Evolutionary conservation across 305 asterid genomes (phyloP).

Genomic region (Nicotiana rustica): DNA sequence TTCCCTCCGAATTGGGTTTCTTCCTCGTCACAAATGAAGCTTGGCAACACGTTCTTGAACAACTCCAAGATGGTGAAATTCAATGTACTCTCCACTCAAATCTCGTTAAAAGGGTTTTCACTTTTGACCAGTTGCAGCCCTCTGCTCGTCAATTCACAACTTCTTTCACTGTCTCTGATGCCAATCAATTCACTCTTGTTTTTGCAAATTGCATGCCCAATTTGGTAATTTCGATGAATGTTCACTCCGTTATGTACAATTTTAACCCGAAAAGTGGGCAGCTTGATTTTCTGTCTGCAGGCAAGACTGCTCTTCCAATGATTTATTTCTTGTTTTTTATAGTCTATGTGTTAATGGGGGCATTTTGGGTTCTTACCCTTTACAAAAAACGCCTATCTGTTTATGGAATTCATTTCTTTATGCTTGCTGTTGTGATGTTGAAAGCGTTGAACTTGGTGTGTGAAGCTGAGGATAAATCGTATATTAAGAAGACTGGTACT

Average conservation of each 20-base stretch:
- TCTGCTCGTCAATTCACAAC: constrained; percentile 36
- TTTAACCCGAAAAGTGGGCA: constrained; percentile 56
- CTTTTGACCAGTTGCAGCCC: constrained; percentile 54
- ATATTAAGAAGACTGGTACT: constrained; percentile 67
- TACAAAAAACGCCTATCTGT: constrained; percentile 60
- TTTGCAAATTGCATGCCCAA: constrained; percentile 70
- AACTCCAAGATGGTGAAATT: constrained; percentile 67
- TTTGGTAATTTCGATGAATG: constrained; percentile 71
- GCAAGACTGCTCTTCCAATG: constrained; percentile 65
- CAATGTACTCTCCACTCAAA: constrained; percentile 65
- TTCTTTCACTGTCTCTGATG: constrained; percentile 54
- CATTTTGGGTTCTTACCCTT: constrained; percentile 57
- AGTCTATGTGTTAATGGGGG: constrained; percentile 52
- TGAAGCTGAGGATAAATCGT: constrained; percentile 83
- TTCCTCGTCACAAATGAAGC: constrained; percentile 80
- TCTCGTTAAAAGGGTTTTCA: constrained; percentile 57
- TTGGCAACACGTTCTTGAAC: constrained; percentile 67
- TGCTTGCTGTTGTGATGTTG: constrained; percentile 67
- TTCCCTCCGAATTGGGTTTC: constrained; percentile 70
- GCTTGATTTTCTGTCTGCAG: constrained; percentile 85
- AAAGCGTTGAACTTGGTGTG: constrained; percentile 67
- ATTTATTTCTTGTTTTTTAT: constrained; percentile 63
- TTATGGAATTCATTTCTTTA: constrained; percentile 70
- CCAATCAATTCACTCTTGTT: constrained; percentile 78
- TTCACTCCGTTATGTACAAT: constrained; percentile 75